A percentile compares a stretch with the other conserved stretches of the same genome.
Conservation (phyloP, 805 yeast genomes). For the Lipomyces japonicus region DNA sequence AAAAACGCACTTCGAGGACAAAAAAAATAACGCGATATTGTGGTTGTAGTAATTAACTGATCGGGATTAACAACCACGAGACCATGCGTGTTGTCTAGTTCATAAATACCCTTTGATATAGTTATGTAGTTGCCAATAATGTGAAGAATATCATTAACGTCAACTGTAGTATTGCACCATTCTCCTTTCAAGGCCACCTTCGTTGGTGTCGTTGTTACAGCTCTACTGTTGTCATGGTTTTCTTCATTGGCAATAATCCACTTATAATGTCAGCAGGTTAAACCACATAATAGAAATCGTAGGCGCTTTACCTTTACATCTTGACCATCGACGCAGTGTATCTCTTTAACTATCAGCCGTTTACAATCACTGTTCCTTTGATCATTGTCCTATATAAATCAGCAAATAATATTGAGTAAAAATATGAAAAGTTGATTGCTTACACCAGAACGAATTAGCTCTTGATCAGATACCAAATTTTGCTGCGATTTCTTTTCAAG, state of each 20-base stretch:
- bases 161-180: constrained; percentile 33
- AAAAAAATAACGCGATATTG: constrained; percentile 67
- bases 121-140: constrained; percentile 33
- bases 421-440: too few relatives aligned
- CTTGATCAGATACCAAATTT: too few relatives aligned
- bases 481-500: too few relatives aligned
- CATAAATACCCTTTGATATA: constrained; percentile 13
- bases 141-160: constrained; percentile 36
- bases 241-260: not conserved
- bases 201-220: not conserved
- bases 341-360: too few relatives aligned
- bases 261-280: not conserved
- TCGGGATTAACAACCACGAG: constrained; percentile 85
- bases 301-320: not conserved
- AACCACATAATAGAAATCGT: not conserved
- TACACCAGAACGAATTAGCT: too few relatives aligned
- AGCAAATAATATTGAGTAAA: too few relatives aligned
- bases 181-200: constrained; percentile 29
- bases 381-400: too few relatives aligned
- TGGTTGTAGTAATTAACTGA: constrained; percentile 71
- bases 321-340: too few relatives aligned
- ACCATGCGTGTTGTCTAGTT: constrained; percentile 49
- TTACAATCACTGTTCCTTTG: too few relatives aligned
- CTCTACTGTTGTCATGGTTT: not conserved
- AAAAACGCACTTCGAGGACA: constrained; percentile 74